A percentile compares a stretch with the other conserved stretches of the same genome.
Conservation (phyloP, 768 basidiomycete species). For the Tricholoma terreum region DNA sequence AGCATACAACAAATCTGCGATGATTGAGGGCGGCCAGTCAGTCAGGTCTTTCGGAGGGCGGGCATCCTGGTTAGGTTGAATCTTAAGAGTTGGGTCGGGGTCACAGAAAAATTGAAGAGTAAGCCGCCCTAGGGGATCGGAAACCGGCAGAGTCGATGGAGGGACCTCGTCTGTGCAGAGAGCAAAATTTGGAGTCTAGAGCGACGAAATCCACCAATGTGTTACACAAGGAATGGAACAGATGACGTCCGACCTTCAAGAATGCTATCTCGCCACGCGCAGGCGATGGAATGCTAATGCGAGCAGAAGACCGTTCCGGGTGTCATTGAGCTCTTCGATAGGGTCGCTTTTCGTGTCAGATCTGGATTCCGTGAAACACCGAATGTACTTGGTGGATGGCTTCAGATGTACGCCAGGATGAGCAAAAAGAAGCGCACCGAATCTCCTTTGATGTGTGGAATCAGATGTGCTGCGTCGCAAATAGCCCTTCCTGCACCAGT, state of each 20-base stretch:
- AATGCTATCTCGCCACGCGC: neutral
- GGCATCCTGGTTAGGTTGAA: neutral
- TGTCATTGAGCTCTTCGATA: no score
- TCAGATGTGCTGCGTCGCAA: conserved; percentile 11
- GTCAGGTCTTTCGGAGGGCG: neutral
- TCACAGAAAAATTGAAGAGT: neutral
- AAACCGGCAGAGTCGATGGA: neutral
- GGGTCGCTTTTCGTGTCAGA: no score
- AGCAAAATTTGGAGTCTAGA: neutral
- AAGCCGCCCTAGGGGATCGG: neutral
- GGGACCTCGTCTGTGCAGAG: neutral
- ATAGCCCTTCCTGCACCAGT: conserved; percentile 1
- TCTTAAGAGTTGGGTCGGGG: neutral
- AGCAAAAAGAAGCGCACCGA: conserved; percentile 6
- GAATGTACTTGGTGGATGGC: neutral
- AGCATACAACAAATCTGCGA: neutral
- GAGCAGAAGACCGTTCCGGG: no score
- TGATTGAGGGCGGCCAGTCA: neutral
- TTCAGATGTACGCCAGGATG: neutral
- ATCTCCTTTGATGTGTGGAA: conserved; percentile 15
- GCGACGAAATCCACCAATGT: neutral
- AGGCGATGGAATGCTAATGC: neutral
- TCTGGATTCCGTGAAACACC: neutral
- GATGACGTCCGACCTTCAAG: neutral
- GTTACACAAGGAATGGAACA: neutral